Base-by-base conservation (phyloP, 2,329 filamentous ascomycete genomes). In the Venturiaceae sp. region DNA sequence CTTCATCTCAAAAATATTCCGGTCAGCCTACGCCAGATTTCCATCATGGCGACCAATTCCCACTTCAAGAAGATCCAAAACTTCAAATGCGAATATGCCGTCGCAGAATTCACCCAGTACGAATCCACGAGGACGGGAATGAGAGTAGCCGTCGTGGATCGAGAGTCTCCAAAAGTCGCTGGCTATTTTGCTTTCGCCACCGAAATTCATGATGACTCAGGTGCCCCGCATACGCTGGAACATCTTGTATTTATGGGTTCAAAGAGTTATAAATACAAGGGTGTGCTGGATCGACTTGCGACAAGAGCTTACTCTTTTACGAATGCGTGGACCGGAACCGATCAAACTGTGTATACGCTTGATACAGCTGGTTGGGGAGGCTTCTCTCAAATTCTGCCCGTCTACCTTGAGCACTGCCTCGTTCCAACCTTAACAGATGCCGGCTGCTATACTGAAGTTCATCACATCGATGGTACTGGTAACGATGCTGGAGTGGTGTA, bases 361-460 rank as follows among this genome's bases (percentile, higher is more conserved):
- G 90, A 96, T 66, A 94, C 91, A 11, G 94, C 94, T 26, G 94
- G 94, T 1, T 99, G 94, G 92, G 91, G 95, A 66, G 92, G 92
- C 8, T 99, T 99, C 69, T 86, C 92, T 1, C 90, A 95, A 71
- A 95, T 97, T 59, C 76, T 99, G 19, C 94, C 94, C 0, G 86
- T 97, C 41, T 99, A 99, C 65, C 81, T 99, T 1, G 95, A 99
- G 72, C 94, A 99, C 74, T 81, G 99, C 33, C 83, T 99, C 62
- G 77, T 95, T 8, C 94, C 94, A 0, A 96, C 90, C 7, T 78
- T 99, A 61, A 97, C 92, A 0, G 92, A 99, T 71, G 88, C 92
- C 58, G 90, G 85, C 11, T 96, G 95, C 69, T 87, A 92, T 63
- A 99, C 94, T 2, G 94, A 99, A 72, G 94, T 99, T 1, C 91